A percentile compares a stretch with the other conserved stretches of the same genome.
Evolutionary conservation across 2,329 filamentous ascomycete species (phyloP).

Genomic region (Penicillium sp.): DNA sequence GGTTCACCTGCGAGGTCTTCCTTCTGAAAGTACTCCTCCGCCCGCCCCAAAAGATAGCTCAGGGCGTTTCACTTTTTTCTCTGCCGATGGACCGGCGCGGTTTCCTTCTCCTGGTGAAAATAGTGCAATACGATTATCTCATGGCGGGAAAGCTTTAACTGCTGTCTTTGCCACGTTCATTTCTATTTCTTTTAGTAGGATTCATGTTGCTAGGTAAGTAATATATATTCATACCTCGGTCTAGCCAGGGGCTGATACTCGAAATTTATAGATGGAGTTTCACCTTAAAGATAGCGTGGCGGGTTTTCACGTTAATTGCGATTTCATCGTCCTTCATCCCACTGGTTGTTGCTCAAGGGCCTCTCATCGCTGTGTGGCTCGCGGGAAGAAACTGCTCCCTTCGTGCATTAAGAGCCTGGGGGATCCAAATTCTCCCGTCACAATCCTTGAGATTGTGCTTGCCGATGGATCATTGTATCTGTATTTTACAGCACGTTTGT

Average conservation of each 20-base stretch:
- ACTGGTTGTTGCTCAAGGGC: not conserved
- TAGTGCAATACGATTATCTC: not conserved
- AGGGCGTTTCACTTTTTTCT: not conserved
- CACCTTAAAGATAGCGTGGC: not conserved
- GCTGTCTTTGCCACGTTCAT: not conserved
- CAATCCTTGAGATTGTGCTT: not conserved
- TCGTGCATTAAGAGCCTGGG: not conserved
- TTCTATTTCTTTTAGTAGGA: not conserved
- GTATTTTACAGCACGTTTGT: not conserved
- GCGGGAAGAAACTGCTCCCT: not conserved
- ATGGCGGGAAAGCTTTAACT: not conserved
- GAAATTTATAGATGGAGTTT: not conserved
- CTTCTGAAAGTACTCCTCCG: too few species aligned
- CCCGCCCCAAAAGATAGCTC: not conserved
- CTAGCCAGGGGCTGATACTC: not conserved
- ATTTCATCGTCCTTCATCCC: not conserved
- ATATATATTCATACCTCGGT: not conserved
- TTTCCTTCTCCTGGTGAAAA: not conserved
- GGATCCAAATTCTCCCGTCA: not conserved
- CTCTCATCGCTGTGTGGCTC: not conserved
- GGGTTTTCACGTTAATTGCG: not conserved
- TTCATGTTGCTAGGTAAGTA: not conserved
- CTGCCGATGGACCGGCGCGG: not conserved
- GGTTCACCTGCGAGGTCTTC: too few species aligned
- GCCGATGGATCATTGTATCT: not conserved